Evolutionary conservation across 202 grass and related monocot species (phyloP).

Genomic region (Zizania palustris): DNA sequence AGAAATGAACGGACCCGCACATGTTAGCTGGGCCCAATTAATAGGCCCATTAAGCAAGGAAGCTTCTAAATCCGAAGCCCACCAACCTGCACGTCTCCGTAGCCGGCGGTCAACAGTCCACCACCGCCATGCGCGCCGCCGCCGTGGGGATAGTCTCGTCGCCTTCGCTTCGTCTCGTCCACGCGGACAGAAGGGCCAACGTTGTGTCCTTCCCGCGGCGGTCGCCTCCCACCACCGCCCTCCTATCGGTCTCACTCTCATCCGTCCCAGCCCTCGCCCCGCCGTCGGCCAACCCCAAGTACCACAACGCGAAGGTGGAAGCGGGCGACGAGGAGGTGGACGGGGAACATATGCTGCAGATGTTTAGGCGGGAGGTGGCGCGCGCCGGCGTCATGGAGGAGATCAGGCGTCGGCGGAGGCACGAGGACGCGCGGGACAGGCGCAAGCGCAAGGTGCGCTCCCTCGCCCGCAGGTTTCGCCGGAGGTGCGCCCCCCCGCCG

Average conservation of each 20-base stretch:
- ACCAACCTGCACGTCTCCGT: conserved; percentile 12
- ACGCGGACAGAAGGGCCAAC: background rate
- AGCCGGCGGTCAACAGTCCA: conserved; percentile 20
- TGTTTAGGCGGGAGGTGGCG: conserved; percentile 45
- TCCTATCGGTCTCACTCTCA: conserved; percentile 28
- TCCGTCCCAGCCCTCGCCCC: conserved; percentile 2
- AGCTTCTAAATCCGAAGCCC: conserved; percentile 11
- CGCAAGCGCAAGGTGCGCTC: conserved; percentile 51
- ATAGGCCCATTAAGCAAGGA: background rate
- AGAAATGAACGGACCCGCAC: background rate
- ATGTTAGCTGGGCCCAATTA: background rate
- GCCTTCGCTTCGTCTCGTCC: background rate
- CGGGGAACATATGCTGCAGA: conserved; percentile 35
- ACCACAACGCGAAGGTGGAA: conserved; percentile 63
- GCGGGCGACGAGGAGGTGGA: conserved; percentile 38
- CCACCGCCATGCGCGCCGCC: background rate
- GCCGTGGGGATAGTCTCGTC: background rate
- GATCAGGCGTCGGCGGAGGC: conserved; percentile 47
- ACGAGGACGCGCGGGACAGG: conserved; percentile 61
- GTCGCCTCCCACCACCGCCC: background rate
- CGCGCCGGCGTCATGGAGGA: conserved; percentile 50
- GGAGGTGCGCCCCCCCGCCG: conserved; percentile 26
- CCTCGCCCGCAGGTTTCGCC: conserved; percentile 28
- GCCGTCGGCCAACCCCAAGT: conserved; percentile 50
- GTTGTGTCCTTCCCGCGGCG: conserved; percentile 35